Evolutionary conservation across 352 stramenopile species (phyloP), one percentile per base, ranked within the genome.

Genomic region (Blastocystis sp.): DNA sequence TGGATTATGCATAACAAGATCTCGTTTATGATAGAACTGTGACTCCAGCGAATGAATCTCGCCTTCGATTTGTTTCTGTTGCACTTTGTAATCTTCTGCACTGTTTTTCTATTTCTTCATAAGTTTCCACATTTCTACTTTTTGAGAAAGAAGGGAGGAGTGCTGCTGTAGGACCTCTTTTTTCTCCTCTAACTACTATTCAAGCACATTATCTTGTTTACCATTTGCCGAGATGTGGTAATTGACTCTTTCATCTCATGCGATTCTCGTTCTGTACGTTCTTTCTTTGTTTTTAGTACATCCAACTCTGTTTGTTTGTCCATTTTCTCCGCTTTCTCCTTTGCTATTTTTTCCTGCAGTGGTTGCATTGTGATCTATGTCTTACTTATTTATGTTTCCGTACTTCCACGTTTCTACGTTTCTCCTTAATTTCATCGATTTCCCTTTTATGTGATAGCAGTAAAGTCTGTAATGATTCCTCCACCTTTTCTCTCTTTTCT

Each of bases 381-480:
- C n/a, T 70, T 78, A 68, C 90, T 66, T 0, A 94, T 81, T 79
- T 92, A 90, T n/a, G 92, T 82, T 20, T 94, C 43, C 0, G 92
- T 2, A 94, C 68, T 73, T 94, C 92, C 18, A 94, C 68, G 34
- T 90, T 50, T 20, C 92, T 93, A 85, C 95, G 94, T 9, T 89
- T 69, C 85, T 94, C 93, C 0, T 70, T 91, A n/a, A 95, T 81
- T 59, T 92, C 76, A 70, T 93, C 92, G 20, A 79, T 95, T 11
- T 90, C 68, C 81, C 94, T 92, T 2, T 73, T 91, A 43, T 95
- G 87, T 59, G 92, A 66, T 68, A 93, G 91, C 2, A 93, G 93
- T 4, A 93, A 79, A 50, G 26, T 91, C 73, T 93, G 93, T 0
- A 92, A 92, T 87, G 93, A 91, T 55, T 95, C 92, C 90, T 91